A percentile compares a stretch with the other conserved stretches of the same genome.
Evolutionary conservation across 2,329 filamentous ascomycete species (phyloP).

Genomic region (Apiospora rasikravindrae): DNA sequence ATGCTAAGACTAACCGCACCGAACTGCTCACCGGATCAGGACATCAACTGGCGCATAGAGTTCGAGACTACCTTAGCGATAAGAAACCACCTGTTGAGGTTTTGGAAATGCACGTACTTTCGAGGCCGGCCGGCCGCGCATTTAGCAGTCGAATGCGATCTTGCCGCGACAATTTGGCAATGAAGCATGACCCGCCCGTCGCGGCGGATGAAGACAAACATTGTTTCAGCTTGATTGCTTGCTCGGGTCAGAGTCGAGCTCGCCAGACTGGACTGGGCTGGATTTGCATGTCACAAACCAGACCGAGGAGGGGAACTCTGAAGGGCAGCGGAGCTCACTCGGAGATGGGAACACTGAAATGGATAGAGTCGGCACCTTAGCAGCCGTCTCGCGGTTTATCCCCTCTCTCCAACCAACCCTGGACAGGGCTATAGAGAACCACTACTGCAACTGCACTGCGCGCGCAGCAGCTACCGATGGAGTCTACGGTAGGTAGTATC

Average conservation of each 20-base stretch:
- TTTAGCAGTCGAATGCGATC: conserved; percentile 18
- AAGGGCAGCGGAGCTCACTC: conserved; percentile 11
- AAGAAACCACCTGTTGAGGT: conserved; percentile 8
- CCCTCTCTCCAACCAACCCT: conserved; percentile 12
- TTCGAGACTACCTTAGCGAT: conserved; percentile 18
- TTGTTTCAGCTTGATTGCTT: conserved; percentile 21
- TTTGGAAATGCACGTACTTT: not conserved
- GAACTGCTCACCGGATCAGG: conserved; percentile 21
- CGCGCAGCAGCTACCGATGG: not conserved
- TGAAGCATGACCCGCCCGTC: not conserved
- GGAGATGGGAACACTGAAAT: not conserved
- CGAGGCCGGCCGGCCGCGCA: not conserved
- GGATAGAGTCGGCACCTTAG: conserved; percentile 13
- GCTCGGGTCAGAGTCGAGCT: not conserved
- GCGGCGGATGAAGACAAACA: conserved; percentile 12
- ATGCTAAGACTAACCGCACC: conserved; percentile 14
- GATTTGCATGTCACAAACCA: not conserved
- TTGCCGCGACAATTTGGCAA: conserved; percentile 23
- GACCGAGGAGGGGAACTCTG: not conserved
- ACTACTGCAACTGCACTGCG: not conserved
- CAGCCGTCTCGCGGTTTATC: conserved; percentile 13
- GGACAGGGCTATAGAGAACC: not conserved
- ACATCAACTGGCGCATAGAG: conserved; percentile 17
- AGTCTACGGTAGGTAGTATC: conserved; percentile 2
- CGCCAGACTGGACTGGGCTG: not conserved